phyloP scores from a whole-genome alignment of 2,329 filamentous ascomycete genomes.

The Daldinia sp. region DNA sequence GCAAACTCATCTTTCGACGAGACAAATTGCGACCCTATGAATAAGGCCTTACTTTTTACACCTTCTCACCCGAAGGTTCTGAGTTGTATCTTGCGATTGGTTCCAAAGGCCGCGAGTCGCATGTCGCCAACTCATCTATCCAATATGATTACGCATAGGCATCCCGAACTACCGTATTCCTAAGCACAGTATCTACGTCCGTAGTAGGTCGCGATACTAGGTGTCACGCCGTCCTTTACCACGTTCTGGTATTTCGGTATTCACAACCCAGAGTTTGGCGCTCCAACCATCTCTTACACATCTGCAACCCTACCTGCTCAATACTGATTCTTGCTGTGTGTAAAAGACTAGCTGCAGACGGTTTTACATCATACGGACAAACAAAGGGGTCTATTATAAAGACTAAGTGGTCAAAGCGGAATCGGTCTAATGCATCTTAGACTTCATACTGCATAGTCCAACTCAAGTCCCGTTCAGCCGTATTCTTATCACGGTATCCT shows the following conservation, averaged over 20 bases:
- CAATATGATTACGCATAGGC: conserved; percentile 17
- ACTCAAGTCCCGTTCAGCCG: conserved; percentile 17
- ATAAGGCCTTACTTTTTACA: conserved; percentile 22
- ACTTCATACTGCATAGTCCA: conserved; percentile 32
- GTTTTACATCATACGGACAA: conserved; percentile 15
- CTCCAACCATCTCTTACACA: conserved; percentile 27
- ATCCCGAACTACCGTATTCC: conserved; percentile 17
- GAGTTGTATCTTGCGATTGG: conserved; percentile 26
- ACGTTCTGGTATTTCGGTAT: conserved; percentile 4
- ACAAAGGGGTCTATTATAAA: conserved; percentile 9
- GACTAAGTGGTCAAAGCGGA: conserved; percentile 9
- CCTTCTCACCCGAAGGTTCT: not conserved
- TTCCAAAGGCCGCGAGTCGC: conserved; percentile 21
- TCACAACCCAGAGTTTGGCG: not conserved
- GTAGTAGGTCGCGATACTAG: conserved; percentile 8
- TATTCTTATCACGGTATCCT: conserved; percentile 36
- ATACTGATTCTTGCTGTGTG: not conserved
- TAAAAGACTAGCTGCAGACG: conserved; percentile 6
- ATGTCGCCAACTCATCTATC: conserved; percentile 38
- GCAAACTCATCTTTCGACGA: conserved; percentile 18
- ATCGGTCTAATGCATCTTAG: conserved; percentile 31
- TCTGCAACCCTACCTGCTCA: conserved; percentile 26
- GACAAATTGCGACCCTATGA: conserved; percentile 17
- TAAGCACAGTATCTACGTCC: conserved; percentile 24
- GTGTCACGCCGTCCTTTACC: conserved; percentile 1